Evolutionary conservation across 2,329 filamentous ascomycete species (phyloP).

Genomic region (Tolypocladium guangdongense): DNA sequence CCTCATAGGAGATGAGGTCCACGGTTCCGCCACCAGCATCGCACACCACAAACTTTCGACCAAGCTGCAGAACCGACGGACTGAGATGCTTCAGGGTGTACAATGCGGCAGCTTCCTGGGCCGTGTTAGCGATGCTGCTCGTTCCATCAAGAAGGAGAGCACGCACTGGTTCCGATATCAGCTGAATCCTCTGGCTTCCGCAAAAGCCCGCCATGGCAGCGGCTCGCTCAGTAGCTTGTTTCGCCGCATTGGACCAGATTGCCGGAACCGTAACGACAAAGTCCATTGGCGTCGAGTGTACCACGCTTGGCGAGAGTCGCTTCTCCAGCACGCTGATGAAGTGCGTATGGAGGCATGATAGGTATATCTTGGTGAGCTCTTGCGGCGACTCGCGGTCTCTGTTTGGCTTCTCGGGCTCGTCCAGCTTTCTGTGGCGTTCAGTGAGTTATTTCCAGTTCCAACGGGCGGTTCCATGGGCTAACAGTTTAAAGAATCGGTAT

Average conservation of each 20-base stretch:
- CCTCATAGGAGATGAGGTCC: constrained; percentile 42
- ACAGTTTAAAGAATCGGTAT: constrained; percentile 39
- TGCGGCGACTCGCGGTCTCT: constrained; percentile 23
- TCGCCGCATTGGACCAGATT: constrained; percentile 46
- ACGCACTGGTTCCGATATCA: constrained; percentile 37
- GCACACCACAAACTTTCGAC: constrained; percentile 39
- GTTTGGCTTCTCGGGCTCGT: constrained; percentile 18
- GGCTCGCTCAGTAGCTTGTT: constrained; percentile 33
- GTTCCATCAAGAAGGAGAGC: neutral
- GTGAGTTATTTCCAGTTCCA: neutral
- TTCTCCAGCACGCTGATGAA: constrained; percentile 32
- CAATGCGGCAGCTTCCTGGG: constrained; percentile 37
- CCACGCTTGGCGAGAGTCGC: constrained; percentile 28
- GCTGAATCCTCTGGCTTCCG: constrained; percentile 29
- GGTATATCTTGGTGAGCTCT: constrained; percentile 29
- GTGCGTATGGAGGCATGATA: constrained; percentile 36
- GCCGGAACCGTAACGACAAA: constrained; percentile 48
- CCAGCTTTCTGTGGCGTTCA: constrained; percentile 18
- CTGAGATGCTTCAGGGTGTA: constrained; percentile 34
- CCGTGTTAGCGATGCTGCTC: constrained; percentile 1
- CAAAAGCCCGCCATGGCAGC: constrained; percentile 28
- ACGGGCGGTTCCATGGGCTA: constrained; percentile 10
- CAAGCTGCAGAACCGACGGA: constrained; percentile 27
- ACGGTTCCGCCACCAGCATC: constrained; percentile 45
- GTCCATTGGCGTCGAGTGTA: constrained; percentile 34